These are phyloP conservation scores for Paraphaeosphaeria minitans DNA, from an alignment of 2,329 filamentous ascomycete genomes.

Conservation along the genomic window DNA sequence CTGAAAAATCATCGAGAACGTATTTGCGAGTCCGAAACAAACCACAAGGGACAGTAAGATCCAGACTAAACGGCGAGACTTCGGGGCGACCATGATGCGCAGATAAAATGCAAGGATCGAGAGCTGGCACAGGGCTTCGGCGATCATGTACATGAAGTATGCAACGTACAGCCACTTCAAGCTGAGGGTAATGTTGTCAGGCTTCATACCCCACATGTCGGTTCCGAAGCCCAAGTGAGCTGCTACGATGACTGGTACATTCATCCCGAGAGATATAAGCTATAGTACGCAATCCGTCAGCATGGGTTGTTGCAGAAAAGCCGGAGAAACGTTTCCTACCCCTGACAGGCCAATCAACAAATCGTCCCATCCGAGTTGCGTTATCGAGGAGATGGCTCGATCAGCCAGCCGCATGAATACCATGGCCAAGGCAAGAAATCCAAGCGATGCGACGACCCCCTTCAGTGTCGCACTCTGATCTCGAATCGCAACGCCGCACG, in stretches of 20 bases:
- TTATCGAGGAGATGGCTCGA: slow-evolving; percentile 27
- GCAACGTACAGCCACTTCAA: slow-evolving; percentile 37
- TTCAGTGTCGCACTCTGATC: slow-evolving; percentile 26
- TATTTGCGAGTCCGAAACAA: slow-evolving; percentile 33
- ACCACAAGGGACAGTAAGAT: slow-evolving; percentile 26
- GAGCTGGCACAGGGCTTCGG: slow-evolving; percentile 35
- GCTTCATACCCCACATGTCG: slow-evolving; percentile 38
- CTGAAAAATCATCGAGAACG: slow-evolving; percentile 41
- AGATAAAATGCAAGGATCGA: slow-evolving; percentile 42
- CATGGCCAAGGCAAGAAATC: slow-evolving; percentile 33
- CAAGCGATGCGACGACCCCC: slow-evolving; percentile 28
- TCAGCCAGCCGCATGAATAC: slow-evolving; percentile 33
- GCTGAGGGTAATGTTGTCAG: slow-evolving; percentile 32
- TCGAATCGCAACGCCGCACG: slow-evolving; percentile 32
- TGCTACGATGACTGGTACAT: slow-evolving; percentile 33
- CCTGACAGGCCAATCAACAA: slow-evolving; percentile 36
- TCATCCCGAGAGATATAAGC: slow-evolving; percentile 33
- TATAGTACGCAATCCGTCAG: slow-evolving; percentile 12
- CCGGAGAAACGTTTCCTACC: slow-evolving; percentile 18
- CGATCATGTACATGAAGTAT: slow-evolving; percentile 38
- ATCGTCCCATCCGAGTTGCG: slow-evolving; percentile 38
- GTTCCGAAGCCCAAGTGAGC: slow-evolving; percentile 32
- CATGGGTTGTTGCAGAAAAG: background rate
- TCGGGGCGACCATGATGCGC: slow-evolving; percentile 33
- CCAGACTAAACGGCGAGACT: slow-evolving; percentile 24